Conservation (phyloP, 73 alveolate species). For the Paramecium bursaria region DNA sequence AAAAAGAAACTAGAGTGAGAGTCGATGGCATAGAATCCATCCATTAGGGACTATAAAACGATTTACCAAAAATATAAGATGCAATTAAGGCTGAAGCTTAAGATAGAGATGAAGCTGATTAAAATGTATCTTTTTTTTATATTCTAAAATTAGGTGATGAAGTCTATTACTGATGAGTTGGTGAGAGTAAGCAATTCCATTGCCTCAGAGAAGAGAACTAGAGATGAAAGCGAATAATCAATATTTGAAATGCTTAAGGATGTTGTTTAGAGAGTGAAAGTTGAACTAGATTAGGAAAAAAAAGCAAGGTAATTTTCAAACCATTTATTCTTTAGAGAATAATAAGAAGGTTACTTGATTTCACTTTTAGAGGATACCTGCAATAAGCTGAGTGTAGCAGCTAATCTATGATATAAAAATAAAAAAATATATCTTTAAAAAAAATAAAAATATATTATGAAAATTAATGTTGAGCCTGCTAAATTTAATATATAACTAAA, state of each 20-base stretch:
- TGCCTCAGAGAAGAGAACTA: conserved; percentile 26
- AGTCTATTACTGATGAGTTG: conserved; percentile 53
- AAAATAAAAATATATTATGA: no score
- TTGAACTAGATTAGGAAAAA: conserved; percentile 54
- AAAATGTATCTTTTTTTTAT: conserved; percentile 2
- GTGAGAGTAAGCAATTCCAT: conserved; percentile 34
- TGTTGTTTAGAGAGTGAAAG: conserved; percentile 58
- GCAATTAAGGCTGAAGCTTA: conserved; percentile 46
- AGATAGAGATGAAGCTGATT: conserved; percentile 61
- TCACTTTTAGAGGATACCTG: conserved; percentile 51
- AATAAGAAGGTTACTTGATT: conserved; percentile 31
- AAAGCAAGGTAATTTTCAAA: conserved; percentile 26
- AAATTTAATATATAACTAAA: conserved; percentile 30
- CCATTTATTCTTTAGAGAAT: not conserved
- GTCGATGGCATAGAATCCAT: conserved; percentile 49
- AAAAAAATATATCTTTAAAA: no score
- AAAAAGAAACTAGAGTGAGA: conserved; percentile 40
- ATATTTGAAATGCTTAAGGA: conserved; percentile 59
- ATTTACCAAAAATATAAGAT: conserved; percentile 53
- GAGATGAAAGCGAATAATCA: conserved; percentile 62
- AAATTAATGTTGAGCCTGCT: no score
- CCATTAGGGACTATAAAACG: conserved; percentile 55
- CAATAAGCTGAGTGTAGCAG: conserved; percentile 58
- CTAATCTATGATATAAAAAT: conserved; percentile 48
- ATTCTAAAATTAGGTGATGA: conserved; percentile 54